These are phyloP conservation scores for Fusarium goolgardi DNA, from an alignment of 2,329 filamentous ascomycete species.

Conservation along the genomic window DNA sequence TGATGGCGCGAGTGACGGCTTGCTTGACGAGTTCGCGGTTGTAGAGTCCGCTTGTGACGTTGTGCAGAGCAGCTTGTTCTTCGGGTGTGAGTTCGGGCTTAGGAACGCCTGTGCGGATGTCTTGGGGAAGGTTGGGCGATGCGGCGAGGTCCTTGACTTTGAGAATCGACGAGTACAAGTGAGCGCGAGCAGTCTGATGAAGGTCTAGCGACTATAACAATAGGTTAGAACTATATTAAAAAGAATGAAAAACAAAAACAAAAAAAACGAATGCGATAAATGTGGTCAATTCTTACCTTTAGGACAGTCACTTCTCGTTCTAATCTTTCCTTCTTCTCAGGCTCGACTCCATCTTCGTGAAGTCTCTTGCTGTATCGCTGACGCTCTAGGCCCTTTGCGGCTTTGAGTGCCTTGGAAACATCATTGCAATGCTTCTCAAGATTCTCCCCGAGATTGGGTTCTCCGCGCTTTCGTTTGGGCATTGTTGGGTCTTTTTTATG, in stretches of 20 bases:
- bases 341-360: conserved; percentile 58
- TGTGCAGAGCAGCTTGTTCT: conserved; percentile 64
- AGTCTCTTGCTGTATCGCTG: conserved; percentile 76
- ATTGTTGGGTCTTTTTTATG: conserved; percentile 52
- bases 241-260: background rate
- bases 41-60: conserved; percentile 69
- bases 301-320: conserved; percentile 69
- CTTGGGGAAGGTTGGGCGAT: conserved; percentile 61
- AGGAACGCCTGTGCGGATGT: conserved; percentile 59
- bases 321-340: conserved; percentile 68
- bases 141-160: conserved; percentile 65
- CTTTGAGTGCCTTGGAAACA: conserved; percentile 75
- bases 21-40: conserved; percentile 64
- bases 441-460: conserved; percentile 60
- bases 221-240: background rate
- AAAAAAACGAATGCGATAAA: too few relatives aligned
- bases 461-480: conserved; percentile 69
- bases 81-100: conserved; percentile 65
- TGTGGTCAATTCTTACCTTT: conserved; percentile 57
- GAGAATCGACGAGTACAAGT: conserved; percentile 66
- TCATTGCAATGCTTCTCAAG: conserved; percentile 68
- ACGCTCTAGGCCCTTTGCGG: conserved; percentile 79
- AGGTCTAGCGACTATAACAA: conserved; percentile 65
- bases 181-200: conserved; percentile 66
- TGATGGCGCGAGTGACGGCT: conserved; percentile 61